Evolutionary conservation across 2,329 filamentous ascomycete genomes (phyloP), one percentile per base, ranked within the genome.

Genomic region (Hypoxylon rubiginosum): DNA sequence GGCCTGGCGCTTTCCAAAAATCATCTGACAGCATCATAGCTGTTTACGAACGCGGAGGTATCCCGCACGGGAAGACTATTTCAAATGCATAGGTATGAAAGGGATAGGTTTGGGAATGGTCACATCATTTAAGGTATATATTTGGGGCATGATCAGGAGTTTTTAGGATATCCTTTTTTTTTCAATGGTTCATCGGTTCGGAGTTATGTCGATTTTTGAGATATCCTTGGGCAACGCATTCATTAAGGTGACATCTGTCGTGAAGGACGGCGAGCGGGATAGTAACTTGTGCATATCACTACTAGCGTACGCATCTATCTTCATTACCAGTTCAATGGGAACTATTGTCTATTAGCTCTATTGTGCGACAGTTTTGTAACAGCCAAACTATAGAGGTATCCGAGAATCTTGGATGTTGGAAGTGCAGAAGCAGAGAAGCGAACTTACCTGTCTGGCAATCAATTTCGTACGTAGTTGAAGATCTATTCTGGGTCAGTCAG

Each of bases 1-100:
- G 67, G 67, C 67, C 67, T 4, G 65, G 67, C 24, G 21, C 41
- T 8, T 67, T 70, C 55, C 58, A 68, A 24, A 26, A 59, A n/a
- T 58, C 17, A 1, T 9, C 39, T 1, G 45, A 59, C 55, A 41
- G 54, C 24, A 53, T 70, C 17, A 67, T 70, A 11, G 67, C 64
- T 7, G 67, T 67, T 17, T 70, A 70, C 26, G 62, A 70, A 17
- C 67, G 64, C 6, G 67, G 62, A 3, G 48, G 58, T 8, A 45
- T 61, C 26, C 62, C 67, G 17, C 59, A 53, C 41, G 64, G 61
- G 13, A 63, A 54, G 56, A 52, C 59, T 9, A 53, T 70, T 30
- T 61, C 67, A 8, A 39, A 15, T 6, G 55, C 24, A 1, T 69
- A 67, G 50, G 21, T 21, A 46, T 46, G 19, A n/a, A 15, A 26